Conservation (phyloP, 441 rosid genomes). For the Sinapis alba region DNA sequence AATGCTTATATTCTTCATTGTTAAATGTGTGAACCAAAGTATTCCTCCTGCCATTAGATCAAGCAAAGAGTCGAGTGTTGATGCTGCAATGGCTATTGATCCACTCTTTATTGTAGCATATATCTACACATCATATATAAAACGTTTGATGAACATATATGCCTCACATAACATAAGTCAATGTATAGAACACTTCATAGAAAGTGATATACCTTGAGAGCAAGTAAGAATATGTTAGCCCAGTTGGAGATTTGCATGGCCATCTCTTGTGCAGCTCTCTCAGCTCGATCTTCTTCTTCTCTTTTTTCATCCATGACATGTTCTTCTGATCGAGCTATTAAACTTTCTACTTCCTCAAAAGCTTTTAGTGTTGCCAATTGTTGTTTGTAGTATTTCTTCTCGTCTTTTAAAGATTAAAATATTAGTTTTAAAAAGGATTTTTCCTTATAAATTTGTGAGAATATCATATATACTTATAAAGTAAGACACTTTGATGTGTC, state of each 20-base stretch:
- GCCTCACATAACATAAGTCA: neutral
- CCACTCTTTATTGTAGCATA: slow-evolving; percentile 84
- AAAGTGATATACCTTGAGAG: slow-evolving; percentile 56
- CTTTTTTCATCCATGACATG: slow-evolving; percentile 38
- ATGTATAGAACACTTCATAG: neutral
- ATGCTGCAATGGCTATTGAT: slow-evolving; percentile 92
- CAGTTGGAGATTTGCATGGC: slow-evolving; percentile 83
- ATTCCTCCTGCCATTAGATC: slow-evolving; percentile 94
- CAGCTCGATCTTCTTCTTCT: slow-evolving; percentile 46
- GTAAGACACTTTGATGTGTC: neutral
- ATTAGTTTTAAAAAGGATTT: neutral
- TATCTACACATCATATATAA: slow-evolving; percentile 44
- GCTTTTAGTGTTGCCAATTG: slow-evolving; percentile 75
- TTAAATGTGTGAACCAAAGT: slow-evolving; percentile 85
- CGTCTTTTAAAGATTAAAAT: slow-evolving; percentile 45
- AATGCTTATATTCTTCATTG: slow-evolving; percentile 77
- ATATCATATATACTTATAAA: slow-evolving; percentile 6
- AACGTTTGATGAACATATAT: neutral
- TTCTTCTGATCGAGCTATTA: slow-evolving; percentile 34
- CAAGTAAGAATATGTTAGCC: slow-evolving; percentile 71
- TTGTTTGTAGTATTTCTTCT: slow-evolving; percentile 73
- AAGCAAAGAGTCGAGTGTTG: slow-evolving; percentile 87
- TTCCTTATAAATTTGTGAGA: slow-evolving; percentile 12
- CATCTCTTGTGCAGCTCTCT: slow-evolving; percentile 51
- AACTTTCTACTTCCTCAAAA: slow-evolving; percentile 73